phyloP scores from a whole-genome alignment of 2,329 filamentous ascomycete species.

The Alternaria sp. region DNA sequence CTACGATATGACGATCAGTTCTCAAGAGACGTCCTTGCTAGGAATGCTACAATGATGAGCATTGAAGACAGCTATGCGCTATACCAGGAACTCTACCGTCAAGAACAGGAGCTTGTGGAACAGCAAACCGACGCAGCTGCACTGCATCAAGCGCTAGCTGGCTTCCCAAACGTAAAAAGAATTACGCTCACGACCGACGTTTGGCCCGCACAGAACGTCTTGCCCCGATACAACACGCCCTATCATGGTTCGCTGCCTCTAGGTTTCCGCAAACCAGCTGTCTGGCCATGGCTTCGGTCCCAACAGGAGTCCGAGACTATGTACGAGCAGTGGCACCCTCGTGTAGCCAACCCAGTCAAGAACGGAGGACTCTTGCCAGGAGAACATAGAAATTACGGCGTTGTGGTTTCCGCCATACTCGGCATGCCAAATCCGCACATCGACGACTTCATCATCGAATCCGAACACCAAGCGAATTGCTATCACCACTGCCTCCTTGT shows the following conservation, averaged over 20 bases:
- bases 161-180: slow-evolving; percentile 50
- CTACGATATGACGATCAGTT: slow-evolving; percentile 24
- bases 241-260: slow-evolving; percentile 54
- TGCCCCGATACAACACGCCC: slow-evolving; percentile 55
- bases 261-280: slow-evolving; percentile 54
- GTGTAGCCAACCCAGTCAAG: background rate
- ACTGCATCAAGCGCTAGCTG: slow-evolving; percentile 46
- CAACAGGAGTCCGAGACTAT: background rate
- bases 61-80: slow-evolving; percentile 36
- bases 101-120: slow-evolving; percentile 46
- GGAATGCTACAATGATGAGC: slow-evolving; percentile 29
- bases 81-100: slow-evolving; percentile 46
- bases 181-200: slow-evolving; percentile 54
- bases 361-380: background rate
- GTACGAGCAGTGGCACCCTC: background rate
- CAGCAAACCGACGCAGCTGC: slow-evolving; percentile 41
- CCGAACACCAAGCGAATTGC: slow-evolving; percentile 18
- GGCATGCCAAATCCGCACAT: slow-evolving; percentile 37
- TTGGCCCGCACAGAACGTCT: slow-evolving; percentile 49
- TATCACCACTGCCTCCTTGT: slow-evolving; percentile 17
- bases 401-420: slow-evolving; percentile 38
- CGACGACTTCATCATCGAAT: slow-evolving; percentile 51
- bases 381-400: slow-evolving; percentile 48
- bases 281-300: slow-evolving; percentile 31
- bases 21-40: slow-evolving; percentile 27